Evolutionary conservation across 176 grass and related monocot genomes (phyloP), one percentile per base, ranked within the genome.

Genomic region (Carex pumila): DNA sequence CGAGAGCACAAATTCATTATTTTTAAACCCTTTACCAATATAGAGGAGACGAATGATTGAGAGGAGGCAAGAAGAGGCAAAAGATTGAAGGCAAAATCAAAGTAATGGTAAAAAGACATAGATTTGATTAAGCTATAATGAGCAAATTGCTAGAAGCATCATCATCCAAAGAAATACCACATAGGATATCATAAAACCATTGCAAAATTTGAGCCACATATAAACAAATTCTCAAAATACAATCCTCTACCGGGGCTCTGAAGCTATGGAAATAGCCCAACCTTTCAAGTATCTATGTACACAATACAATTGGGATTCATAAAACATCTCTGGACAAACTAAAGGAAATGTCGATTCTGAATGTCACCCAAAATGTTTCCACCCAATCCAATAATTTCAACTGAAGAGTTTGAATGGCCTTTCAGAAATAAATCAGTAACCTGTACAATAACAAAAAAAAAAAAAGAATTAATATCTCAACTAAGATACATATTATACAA

Each of bases 361-460:
- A 87, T 55, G 66, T 84, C 57, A 43, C 85, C 83, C 31, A 93
- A 61, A 86, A 95, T 77, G 25, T 85, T 85, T 61, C 93, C 93
- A 61, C 90, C 64, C 80, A 89, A 80, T 79, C 96, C 96, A 6
- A 99, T 43, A 30, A 99, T 85, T 85, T 78, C 81, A 31, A 94
- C 91, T 9, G 29, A 77, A 14, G 65, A 58, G 58, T 99, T 99
- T 0, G 89, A 95, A 77, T 95, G 96, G 61, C 96, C 96, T 56
- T 89, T 77, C 15, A 93, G 78, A 85, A 99, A 99, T 55, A 89
- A 54, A 88, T 95, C 87, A 1, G 92, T 92, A 52, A 93, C 85
- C 96, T 99, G 86, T 83, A 92, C 34, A 47, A 43, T 58, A 71
- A 71, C 41, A 71, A 59, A 62, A 5, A 39, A 50, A 61, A 32